phyloP scores from a whole-genome alignment of 164 flowering plant genomes.

The Taxillus chinensis region DNA sequence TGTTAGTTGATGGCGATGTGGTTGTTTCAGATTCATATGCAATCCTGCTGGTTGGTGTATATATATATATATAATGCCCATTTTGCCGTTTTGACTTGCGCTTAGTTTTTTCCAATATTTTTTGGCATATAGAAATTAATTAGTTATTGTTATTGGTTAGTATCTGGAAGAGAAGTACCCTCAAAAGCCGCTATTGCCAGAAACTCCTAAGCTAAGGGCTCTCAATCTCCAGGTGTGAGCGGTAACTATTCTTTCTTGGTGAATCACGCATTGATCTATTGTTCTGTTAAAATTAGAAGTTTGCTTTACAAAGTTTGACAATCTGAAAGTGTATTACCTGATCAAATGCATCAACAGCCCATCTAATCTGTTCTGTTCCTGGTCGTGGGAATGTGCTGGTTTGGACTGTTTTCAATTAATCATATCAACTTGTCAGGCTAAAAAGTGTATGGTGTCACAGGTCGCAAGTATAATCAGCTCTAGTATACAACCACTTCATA shows the following conservation, averaged over 20 bases:
- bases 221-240: slow-evolving; percentile 44
- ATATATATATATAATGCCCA: not conserved
- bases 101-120: not conserved
- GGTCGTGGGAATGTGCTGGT: too few species aligned
- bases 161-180: slow-evolving; percentile 64
- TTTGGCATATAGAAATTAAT: not conserved
- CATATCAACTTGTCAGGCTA: not conserved
- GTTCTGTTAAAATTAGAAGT: too few species aligned
- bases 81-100: not conserved
- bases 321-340: too few species aligned
- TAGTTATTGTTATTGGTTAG: slow-evolving; percentile 16
- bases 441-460: slow-evolving; percentile 17
- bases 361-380: too few species aligned
- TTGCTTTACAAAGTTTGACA: too few species aligned
- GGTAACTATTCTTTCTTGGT: not conserved
- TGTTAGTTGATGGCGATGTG: slow-evolving; percentile 49
- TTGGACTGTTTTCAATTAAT: too few species aligned
- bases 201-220: slow-evolving; percentile 30
- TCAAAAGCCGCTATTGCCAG: slow-evolving; percentile 33
- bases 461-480: slow-evolving; percentile 45
- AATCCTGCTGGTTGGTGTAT: slow-evolving; percentile 49
- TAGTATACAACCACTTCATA: slow-evolving; percentile 56
- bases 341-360: too few species aligned
- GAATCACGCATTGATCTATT: not conserved
- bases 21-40: slow-evolving; percentile 59